A percentile compares a stretch with the other conserved stretches of the same genome.
Evolutionary conservation across 1,284 basidiomycete species (phyloP).

Genomic region (Omphalotus olearius): DNA sequence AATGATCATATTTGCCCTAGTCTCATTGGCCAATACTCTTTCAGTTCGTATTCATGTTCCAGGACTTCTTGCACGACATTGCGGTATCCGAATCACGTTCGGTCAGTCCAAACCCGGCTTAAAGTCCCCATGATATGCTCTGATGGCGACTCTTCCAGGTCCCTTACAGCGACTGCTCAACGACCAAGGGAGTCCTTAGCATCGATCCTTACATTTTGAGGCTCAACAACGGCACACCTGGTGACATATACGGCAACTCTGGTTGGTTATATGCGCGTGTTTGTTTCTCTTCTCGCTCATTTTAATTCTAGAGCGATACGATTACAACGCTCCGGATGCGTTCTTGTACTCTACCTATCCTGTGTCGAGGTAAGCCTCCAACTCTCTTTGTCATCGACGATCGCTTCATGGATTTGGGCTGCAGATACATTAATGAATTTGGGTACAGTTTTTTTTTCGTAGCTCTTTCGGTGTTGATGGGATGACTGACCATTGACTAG

Average conservation of each 20-base stretch:
- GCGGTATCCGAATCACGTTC: conserved; percentile 48
- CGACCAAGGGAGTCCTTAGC: conserved; percentile 52
- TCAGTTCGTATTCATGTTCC: conserved; percentile 48
- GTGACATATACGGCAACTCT: conserved; percentile 54
- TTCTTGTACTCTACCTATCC: conserved; percentile 58
- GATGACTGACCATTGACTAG: conserved; percentile 24
- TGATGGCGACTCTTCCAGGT: conserved; percentile 28
- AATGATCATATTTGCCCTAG: not conserved
- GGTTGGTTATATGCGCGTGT: conserved; percentile 28
- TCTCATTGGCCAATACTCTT: not conserved
- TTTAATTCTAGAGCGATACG: conserved; percentile 42
- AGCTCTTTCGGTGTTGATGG: too few species aligned
- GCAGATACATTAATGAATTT: conserved; percentile 59
- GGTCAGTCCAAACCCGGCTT: conserved; percentile 22
- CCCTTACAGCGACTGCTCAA: conserved; percentile 61
- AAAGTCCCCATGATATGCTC: not conserved
- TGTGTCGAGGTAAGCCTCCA: conserved; percentile 34
- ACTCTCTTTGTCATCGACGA: not conserved
- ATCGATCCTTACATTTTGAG: conserved; percentile 54
- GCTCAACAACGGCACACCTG: conserved; percentile 45
- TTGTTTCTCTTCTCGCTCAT: not conserved
- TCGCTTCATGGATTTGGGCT: too few species aligned
- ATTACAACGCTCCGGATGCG: conserved; percentile 50
- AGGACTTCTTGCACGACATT: conserved; percentile 48
- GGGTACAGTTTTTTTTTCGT: conserved; percentile 31